These are phyloP conservation scores for Stachybotrys chlorohalonatus DNA, from an alignment of 2,329 filamentous ascomycete species.

Conservation along the genomic window DNA sequence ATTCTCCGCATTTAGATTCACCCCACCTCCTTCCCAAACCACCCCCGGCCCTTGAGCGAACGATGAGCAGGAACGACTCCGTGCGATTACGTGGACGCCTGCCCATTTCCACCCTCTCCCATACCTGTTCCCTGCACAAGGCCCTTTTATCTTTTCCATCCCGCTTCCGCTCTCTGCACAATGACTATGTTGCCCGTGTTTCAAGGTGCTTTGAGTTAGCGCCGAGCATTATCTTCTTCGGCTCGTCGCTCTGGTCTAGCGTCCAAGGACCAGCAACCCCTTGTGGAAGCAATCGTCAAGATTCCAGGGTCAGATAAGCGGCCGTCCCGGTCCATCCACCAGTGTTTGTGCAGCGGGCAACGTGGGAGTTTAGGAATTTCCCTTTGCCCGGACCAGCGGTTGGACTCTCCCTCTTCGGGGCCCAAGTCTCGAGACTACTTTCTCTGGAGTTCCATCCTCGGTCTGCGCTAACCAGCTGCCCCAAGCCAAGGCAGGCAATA, in stretches of 20 bases:
- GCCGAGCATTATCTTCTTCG: not conserved
- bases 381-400: no score
- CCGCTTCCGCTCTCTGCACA: not conserved
- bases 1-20: not conserved
- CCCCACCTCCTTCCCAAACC: not conserved
- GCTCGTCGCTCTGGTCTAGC: not conserved
- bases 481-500: no score
- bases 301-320: not conserved
- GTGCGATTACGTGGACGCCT: not conserved
- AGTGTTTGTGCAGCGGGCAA: no score
- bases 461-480: no score
- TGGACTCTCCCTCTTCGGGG: no score
- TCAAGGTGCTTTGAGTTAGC: not conserved
- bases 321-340: not conserved
- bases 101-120: not conserved
- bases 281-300: not conserved
- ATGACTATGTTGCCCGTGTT: not conserved
- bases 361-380: no score
- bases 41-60: no score
- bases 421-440: no score
- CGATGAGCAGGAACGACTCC: no score
- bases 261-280: not conserved
- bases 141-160: not conserved
- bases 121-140: not conserved
- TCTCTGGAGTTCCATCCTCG: no score